Conservation (phyloP, 805 yeast genomes). For the Suhomyces sp. region DNA sequence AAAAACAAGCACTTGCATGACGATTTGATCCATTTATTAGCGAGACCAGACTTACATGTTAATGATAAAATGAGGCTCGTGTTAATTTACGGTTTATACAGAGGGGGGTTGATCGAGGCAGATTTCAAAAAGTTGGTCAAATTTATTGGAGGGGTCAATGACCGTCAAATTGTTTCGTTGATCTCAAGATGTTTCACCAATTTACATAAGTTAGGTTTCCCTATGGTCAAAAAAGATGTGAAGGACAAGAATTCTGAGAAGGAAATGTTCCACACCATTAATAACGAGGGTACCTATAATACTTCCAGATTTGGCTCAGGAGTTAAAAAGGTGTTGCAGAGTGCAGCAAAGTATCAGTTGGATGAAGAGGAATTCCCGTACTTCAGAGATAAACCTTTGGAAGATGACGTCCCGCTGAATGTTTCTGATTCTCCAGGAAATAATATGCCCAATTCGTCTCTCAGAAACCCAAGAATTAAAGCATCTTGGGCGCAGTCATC, state of each 20-base stretch:
- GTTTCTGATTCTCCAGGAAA: not conserved
- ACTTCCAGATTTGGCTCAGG: constrained; percentile 76
- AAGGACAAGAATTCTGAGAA: constrained; percentile 45
- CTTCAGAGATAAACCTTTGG: constrained; percentile 68
- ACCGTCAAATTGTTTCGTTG: constrained; percentile 52
- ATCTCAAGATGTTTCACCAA: constrained; percentile 48
- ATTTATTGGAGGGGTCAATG: constrained; percentile 47
- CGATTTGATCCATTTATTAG: constrained; percentile 55
- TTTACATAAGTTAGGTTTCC: constrained; percentile 52
- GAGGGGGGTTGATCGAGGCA: constrained; percentile 75
- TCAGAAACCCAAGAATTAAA: constrained; percentile 68
- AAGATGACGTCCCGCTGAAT: constrained; percentile 35
- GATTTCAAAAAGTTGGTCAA: constrained; percentile 70
- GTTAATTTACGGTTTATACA: constrained; percentile 67
- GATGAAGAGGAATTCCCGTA: constrained; percentile 67
- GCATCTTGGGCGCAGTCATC: constrained; percentile 69
- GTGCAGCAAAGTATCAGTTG: constrained; percentile 49
- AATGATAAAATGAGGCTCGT: constrained; percentile 75
- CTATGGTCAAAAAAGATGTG: constrained; percentile 44
- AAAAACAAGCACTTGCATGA: constrained; percentile 59
- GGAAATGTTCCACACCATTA: constrained; percentile 55
- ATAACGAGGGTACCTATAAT: constrained; percentile 51
- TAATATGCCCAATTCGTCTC: constrained; percentile 30
- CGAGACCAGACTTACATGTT: constrained; percentile 46
- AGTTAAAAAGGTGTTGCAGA: constrained; percentile 54